A percentile compares a stretch with the other conserved stretches of the same genome.
These are phyloP conservation scores for Wallacemonas collosoma DNA, from an alignment of 208 protist species.

Conservation along the genomic window DNA sequence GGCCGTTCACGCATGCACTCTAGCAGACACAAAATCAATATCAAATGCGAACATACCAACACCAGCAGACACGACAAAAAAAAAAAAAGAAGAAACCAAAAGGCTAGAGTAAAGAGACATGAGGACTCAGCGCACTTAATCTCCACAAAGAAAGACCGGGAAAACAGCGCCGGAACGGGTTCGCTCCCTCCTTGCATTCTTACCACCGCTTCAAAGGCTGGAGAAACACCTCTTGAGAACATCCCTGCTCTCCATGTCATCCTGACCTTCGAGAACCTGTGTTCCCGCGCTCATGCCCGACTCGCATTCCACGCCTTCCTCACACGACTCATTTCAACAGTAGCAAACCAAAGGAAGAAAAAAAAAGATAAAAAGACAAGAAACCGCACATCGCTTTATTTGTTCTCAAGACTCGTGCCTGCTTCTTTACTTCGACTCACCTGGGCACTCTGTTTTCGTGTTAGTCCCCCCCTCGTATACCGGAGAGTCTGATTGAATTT, in stretches of 20 bases:
- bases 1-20: not conserved
- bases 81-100: not conserved
- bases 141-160: too few species aligned
- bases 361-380: not conserved
- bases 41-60: not conserved
- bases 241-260: too few species aligned
- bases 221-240: too few species aligned
- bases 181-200: too few species aligned
- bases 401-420: not conserved
- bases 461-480: not conserved
- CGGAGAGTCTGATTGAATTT: not conserved
- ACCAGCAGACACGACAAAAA: not conserved
- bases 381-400: not conserved
- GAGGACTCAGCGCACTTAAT: not conserved
- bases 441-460: not conserved
- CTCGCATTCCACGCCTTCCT: too few species aligned
- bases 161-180: too few species aligned
- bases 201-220: too few species aligned
- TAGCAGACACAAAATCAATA: not conserved
- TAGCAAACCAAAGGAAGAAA: not conserved
- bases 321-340: not conserved
- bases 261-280: too few species aligned
- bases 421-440: not conserved
- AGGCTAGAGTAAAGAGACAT: not conserved
- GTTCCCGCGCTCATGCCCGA: too few species aligned